These are phyloP conservation scores for Odonthalia washingtoniensis DNA, from an alignment of 31 red algal species.

Conservation along the genomic window DNA sequence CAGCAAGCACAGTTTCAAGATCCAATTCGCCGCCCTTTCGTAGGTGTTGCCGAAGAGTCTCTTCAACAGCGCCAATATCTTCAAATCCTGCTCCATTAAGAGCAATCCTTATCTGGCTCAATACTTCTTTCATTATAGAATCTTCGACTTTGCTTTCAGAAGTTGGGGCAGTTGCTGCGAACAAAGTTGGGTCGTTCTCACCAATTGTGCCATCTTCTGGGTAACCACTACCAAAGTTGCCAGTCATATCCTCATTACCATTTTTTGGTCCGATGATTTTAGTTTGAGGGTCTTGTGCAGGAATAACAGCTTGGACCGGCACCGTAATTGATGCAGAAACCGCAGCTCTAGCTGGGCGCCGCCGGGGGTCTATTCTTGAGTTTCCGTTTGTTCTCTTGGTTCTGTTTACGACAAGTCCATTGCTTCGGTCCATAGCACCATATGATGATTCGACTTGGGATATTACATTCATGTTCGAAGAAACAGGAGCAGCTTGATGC, in stretches of 20 bases:
- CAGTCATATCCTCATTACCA: neutral
- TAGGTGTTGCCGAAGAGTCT: constrained; percentile 48
- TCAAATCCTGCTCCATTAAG: constrained; percentile 56
- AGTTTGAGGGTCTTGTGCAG: no score
- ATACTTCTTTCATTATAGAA: constrained; percentile 32
- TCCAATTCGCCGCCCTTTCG: constrained; percentile 53
- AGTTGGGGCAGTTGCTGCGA: neutral
- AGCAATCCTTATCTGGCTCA: constrained; percentile 52
- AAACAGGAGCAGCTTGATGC: neutral
- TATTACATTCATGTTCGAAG: no score
- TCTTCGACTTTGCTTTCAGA: neutral
- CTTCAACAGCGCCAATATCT: constrained; percentile 53
- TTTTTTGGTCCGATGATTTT: neutral
- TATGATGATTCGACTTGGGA: neutral
- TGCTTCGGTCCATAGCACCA: neutral
- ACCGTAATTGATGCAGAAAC: neutral
- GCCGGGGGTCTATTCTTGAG: neutral
- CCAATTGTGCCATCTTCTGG: neutral
- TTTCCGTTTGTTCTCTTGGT: neutral
- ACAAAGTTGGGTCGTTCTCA: neutral
- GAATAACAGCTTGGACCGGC: neutral
- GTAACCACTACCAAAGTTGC: neutral
- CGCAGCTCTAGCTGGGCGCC: neutral
- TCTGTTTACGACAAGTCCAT: neutral
- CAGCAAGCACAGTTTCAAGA: constrained; percentile 66